Base-by-base conservation (phyloP, 179 eudicot genomes). In the Silene noctiflora region DNA sequence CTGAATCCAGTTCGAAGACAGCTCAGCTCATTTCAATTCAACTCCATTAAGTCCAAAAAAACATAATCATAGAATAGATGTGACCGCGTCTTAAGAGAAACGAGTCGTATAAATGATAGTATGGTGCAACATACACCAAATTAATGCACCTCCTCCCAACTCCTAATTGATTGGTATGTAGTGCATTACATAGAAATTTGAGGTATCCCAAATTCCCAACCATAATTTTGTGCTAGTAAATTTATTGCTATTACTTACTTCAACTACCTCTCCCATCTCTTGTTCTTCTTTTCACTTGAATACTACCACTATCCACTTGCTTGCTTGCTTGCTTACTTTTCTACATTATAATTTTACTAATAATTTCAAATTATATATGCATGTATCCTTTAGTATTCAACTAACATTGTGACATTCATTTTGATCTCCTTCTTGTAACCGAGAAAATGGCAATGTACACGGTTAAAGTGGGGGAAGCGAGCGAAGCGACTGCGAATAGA, bases 381-480 rank as follows among this genome's bases (percentile, higher is more conserved):
- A n/a, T n/a, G n/a, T n/a, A n/a, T n/a, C n/a, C n/a, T n/a, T n/a
- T n/a, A n/a, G n/a, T n/a, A n/a, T n/a, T n/a, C n/a, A n/a, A n/a
- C n/a, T n/a, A n/a, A n/a, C 29, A 27, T 27, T 27, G 46, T 39
- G 46, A 9, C 67, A 25, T 78, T 19, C 73, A 66, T 48, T 20
- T 22, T 10, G 27, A 14, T n/a, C 44, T 3, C 9, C 25, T 3
- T 14, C 25, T 1, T 42, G 4, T 11, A 61, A 16, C 51, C 3
- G 6, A 6, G 53, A 55, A 72, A 67, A 82, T 82, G 82, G 46
- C 39, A 62, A 83, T 67, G 5, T 91, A 89, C 64, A 75, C 85
- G 1, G 88, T 84, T 72, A 83, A 90, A 72, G 97, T 89, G 19
- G 94, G 86, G 77, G 94, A 77, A 59, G 79, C 81, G 14, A 78